Evolutionary conservation across 2,329 filamentous ascomycete genomes (phyloP).

Genomic region (Coleophoma eucalyptorum): DNA sequence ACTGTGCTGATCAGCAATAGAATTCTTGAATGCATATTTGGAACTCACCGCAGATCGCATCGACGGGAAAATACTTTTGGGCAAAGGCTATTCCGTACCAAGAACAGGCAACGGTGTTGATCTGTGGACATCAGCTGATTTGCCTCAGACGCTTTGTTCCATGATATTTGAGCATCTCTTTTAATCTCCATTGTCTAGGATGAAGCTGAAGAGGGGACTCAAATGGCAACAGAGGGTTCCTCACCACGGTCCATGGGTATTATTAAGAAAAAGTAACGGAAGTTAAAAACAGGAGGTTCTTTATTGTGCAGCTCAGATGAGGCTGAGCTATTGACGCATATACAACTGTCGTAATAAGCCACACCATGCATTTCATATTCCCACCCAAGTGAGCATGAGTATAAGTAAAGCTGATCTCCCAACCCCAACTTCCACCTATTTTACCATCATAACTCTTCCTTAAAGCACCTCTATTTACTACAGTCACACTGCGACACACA

Average conservation of each 20-base stretch:
- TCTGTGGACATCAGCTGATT: background rate
- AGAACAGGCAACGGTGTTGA: no score
- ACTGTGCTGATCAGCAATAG: background rate
- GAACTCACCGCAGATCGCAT: constrained; percentile 5
- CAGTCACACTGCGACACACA: background rate
- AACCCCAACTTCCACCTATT: background rate
- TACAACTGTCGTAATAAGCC: no score
- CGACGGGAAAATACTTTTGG: constrained; percentile 1
- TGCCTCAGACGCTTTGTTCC: background rate
- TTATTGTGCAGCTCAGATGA: no score
- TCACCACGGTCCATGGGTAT: no score
- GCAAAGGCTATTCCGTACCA: background rate
- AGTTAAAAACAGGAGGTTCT: no score
- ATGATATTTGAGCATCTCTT: background rate
- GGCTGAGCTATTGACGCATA: no score
- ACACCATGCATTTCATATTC: no score
- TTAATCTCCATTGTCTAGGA: no score
- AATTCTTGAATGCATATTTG: background rate
- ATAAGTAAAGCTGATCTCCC: background rate
- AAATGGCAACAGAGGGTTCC: no score
- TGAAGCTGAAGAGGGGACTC: no score
- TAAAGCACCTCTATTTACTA: background rate
- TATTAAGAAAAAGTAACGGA: no score
- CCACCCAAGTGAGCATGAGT: background rate
- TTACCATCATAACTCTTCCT: background rate